Evolutionary conservation across 805 yeast species (phyloP).

Genomic region (Suhomyces vadensis): DNA sequence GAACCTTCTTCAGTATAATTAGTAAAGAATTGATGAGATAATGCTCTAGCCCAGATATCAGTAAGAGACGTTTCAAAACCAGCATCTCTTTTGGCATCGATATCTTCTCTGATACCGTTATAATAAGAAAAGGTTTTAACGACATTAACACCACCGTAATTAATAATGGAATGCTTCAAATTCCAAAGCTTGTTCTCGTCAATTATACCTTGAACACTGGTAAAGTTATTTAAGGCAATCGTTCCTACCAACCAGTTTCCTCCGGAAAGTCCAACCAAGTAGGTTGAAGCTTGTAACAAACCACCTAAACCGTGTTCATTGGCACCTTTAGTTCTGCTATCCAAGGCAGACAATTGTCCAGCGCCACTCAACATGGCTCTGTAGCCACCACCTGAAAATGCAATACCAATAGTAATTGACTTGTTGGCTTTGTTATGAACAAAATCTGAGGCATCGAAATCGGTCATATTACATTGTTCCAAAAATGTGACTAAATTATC

Average conservation of each 20-base stretch:
- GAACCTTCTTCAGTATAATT: conserved; percentile 27
- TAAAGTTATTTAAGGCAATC: conserved; percentile 60
- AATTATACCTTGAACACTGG: conserved; percentile 45
- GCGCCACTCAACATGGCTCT: conserved; percentile 73
- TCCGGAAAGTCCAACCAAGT: conserved; percentile 70
- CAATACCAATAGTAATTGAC: conserved; percentile 50
- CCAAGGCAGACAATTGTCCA: conserved; percentile 43
- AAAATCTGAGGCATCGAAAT: conserved; percentile 48
- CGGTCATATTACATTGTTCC: conserved; percentile 45
- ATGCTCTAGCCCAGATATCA: conserved; percentile 46
- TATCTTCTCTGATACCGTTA: conserved; percentile 27
- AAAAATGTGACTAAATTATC: conserved; percentile 48
- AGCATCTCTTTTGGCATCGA: conserved; percentile 35
- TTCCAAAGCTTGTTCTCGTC: conserved; percentile 36
- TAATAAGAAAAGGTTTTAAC: conserved; percentile 61
- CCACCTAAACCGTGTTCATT: conserved; percentile 39
- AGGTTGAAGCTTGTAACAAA: conserved; percentile 65
- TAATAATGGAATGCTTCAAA: conserved; percentile 65
- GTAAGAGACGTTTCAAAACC: conserved; percentile 41
- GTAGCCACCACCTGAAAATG: conserved; percentile 87
- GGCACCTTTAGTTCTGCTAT: conserved; percentile 33
- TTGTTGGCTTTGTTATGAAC: conserved; percentile 35
- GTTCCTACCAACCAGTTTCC: conserved; percentile 67
- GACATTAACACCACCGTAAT: conserved; percentile 60
- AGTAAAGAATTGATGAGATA: conserved; percentile 40